Evolutionary conservation across 306 rosid genomes (phyloP).

Genomic region (Cicer cuneatum): DNA sequence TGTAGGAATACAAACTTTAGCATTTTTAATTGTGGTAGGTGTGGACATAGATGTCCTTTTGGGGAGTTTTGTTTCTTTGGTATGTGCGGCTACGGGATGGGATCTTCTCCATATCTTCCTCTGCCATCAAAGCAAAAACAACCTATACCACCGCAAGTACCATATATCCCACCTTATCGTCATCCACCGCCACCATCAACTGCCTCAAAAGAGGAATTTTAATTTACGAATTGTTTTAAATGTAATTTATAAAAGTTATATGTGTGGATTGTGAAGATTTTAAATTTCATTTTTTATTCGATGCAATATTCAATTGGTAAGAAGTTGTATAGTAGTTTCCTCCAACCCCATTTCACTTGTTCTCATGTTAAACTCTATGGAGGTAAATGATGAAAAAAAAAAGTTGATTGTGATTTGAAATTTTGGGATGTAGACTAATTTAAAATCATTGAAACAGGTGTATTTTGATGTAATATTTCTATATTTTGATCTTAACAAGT

Average conservation of each 20-base stretch:
- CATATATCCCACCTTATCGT: not conserved
- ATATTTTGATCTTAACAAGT: no score
- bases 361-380: not conserved
- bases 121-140: not conserved
- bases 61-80: slow-evolving; percentile 60
- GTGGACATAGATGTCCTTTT: slow-evolving; percentile 64
- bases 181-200: not conserved
- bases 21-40: slow-evolving; percentile 68
- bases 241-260: not conserved
- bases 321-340: not conserved
- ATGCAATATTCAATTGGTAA: not conserved
- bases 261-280: not conserved
- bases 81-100: slow-evolving; percentile 56
- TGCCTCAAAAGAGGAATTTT: slow-evolving; percentile 7
- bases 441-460: not conserved
- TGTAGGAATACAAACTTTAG: slow-evolving; percentile 54
- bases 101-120: not conserved
- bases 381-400: not conserved
- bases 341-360: not conserved
- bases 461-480: not conserved
- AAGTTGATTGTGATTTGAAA: not conserved
- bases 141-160: not conserved
- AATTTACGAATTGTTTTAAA: no score
- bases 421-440: not conserved
- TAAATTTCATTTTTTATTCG: not conserved